Base-by-base conservation (phyloP, 108 stramenopile genomes). In the Cyclostephanos tholiformis region DNA sequence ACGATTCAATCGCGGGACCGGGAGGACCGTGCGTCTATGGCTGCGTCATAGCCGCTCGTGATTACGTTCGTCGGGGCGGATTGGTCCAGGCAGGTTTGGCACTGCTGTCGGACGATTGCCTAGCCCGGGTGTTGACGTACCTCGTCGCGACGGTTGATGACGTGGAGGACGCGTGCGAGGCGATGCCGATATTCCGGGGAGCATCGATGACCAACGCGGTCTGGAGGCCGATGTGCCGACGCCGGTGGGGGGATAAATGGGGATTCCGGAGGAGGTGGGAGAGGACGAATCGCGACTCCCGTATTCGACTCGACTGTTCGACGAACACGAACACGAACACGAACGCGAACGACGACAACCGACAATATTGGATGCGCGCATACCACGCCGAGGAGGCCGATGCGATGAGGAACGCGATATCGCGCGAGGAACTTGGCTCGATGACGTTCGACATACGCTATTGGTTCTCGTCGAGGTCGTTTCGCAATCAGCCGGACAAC, bases 41-140 rank as follows among this genome's bases (percentile, higher is more conserved):
- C 20, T 86, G 87, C 53, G 52, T 93, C 2, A 81, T 89, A 61
- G 89, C 88, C 11, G 89, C 81, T 0, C 67, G 75, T 38, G 89
- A 92, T 13, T 92, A 83, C 66, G 75, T 89, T 41, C 6, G 71
- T 14, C 35, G 35, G 0, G 25, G 63, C 0, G 71, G 77, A 44
- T 51, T 72, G 29, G 64, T 26, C 13, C 63, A 51, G 38, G 69
- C 76, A 9, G 68, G 63, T n/a, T 26, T 74, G n/a, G 17, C 73
- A 0, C 56, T 66, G 27, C 16, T 74, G 17, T 60, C 64, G 16
- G 73, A 74, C 30, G 73, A 74, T 59, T 65, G 64, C 59, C 63
- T 74, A 13, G 64, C 65, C 1, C 27, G 36, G 13, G 16, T 74
- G 19, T 25, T 74, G 27, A 43, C 44, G 5, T 66, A 74, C 43